These are phyloP conservation scores for Flaveria sonorensis DNA, from an alignment of 129 eudicot species.

Conservation along the genomic window DNA sequence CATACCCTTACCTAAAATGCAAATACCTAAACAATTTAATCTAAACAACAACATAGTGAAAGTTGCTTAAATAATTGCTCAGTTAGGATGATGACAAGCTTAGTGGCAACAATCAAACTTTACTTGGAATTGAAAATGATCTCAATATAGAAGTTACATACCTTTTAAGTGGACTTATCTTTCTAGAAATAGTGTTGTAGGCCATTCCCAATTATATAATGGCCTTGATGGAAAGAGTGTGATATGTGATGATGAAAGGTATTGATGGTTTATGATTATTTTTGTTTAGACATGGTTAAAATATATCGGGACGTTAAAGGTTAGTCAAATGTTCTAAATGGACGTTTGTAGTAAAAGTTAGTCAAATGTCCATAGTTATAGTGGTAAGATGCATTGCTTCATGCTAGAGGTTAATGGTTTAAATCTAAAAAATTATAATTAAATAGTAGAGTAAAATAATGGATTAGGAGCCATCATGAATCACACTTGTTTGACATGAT, in stretches of 20 bases:
- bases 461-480: no score
- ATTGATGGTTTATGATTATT: background rate
- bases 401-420: no score
- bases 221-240: constrained; percentile 5
- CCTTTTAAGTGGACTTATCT: constrained; percentile 26
- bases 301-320: background rate
- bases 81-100: constrained; percentile 19
- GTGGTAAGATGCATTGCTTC: no score
- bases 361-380: background rate
- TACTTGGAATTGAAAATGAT: constrained; percentile 14
- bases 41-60: background rate
- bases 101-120: constrained; percentile 28
- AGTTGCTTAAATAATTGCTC: constrained; percentile 23
- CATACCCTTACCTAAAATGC: no score
- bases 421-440: no score
- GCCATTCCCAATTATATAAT: constrained; percentile 28
- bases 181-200: constrained; percentile 40
- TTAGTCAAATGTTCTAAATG: background rate
- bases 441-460: no score
- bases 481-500: no score
- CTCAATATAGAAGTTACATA: constrained; percentile 27
- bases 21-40: no score
- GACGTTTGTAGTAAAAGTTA: background rate
- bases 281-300: background rate
- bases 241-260: constrained; percentile 26